These are phyloP conservation scores for Acanthamoeba culbertsoni DNA, from an alignment of 208 protist species.

Conservation along the genomic window DNA sequence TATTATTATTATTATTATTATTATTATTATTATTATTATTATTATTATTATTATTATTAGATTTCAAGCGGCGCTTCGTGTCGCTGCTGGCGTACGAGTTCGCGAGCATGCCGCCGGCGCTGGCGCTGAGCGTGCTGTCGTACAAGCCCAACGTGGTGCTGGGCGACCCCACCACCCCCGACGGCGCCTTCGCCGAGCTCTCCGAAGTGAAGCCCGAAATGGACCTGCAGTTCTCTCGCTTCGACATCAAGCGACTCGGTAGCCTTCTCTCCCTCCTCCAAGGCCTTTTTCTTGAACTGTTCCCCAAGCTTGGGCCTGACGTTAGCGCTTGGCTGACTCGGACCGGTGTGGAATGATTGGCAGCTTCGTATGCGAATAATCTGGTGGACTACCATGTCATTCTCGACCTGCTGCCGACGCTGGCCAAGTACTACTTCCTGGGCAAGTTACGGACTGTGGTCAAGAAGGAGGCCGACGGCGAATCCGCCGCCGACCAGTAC, in stretches of 20 bases:
- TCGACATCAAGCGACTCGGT: constrained; percentile 94
- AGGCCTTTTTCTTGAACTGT: background rate
- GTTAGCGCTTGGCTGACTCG: background rate
- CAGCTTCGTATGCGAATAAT: constrained; percentile 86
- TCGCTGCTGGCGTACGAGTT: constrained; percentile 93
- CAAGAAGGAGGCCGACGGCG: constrained; percentile 23
- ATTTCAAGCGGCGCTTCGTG: constrained; percentile 93
- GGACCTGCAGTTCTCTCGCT: constrained; percentile 80
- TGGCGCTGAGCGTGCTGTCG: constrained; percentile 88
- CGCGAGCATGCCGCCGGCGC: constrained; percentile 84
- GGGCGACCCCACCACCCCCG: background rate
- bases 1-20: no score
- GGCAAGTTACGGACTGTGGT: constrained; percentile 51
- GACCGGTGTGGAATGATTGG: background rate
- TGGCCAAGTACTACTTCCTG: constrained; percentile 92
- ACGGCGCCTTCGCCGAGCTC: background rate
- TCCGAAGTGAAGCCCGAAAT: constrained; percentile 79
- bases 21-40: no score
- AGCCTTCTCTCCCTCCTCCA: background rate
- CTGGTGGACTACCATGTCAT: constrained; percentile 96
- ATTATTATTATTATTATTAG: no score
- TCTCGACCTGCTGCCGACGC: constrained; percentile 92
- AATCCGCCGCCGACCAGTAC: background rate
- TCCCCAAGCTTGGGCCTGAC: background rate
- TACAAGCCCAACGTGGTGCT: constrained; percentile 46